These are phyloP conservation scores for Colletotrichum godetiae DNA, from an alignment of 2,329 filamentous ascomycete species.

Conservation along the genomic window DNA sequence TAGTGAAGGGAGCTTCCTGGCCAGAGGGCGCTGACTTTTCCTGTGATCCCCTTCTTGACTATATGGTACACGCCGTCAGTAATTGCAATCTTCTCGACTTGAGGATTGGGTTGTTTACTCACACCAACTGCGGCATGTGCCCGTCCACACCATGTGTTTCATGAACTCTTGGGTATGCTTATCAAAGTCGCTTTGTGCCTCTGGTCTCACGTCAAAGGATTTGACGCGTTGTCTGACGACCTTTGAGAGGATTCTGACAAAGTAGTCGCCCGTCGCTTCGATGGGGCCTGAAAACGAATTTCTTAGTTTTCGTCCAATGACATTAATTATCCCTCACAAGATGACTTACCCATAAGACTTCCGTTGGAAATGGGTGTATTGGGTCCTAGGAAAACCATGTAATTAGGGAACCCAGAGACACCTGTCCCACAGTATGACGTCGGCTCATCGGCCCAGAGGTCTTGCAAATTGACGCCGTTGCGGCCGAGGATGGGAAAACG, in stretches of 20 bases:
- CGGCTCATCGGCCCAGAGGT: constrained; percentile 38
- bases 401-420: constrained; percentile 42
- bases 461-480: constrained; percentile 35
- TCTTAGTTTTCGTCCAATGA: background rate
- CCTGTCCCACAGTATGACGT: constrained; percentile 47
- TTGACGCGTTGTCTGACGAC: constrained; percentile 38
- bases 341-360: constrained; percentile 38
- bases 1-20: constrained; percentile 59
- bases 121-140: constrained; percentile 15
- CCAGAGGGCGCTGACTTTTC: constrained; percentile 53
- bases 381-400: constrained; percentile 45
- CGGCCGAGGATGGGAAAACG: constrained; percentile 40
- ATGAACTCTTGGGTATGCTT: constrained; percentile 54
- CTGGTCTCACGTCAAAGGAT: constrained; percentile 38
- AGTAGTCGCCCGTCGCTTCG: constrained; percentile 42
- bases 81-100: background rate
- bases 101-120: background rate
- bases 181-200: constrained; percentile 58
- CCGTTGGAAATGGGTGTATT: constrained; percentile 44
- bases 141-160: constrained; percentile 43
- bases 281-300: constrained; percentile 35
- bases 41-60: constrained; percentile 43
- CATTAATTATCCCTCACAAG: too few species aligned
- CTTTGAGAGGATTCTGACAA: constrained; percentile 40
- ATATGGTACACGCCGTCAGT: background rate